Base-by-base conservation (phyloP, 2,329 filamentous ascomycete genomes). In the Didymella lethalis region DNA sequence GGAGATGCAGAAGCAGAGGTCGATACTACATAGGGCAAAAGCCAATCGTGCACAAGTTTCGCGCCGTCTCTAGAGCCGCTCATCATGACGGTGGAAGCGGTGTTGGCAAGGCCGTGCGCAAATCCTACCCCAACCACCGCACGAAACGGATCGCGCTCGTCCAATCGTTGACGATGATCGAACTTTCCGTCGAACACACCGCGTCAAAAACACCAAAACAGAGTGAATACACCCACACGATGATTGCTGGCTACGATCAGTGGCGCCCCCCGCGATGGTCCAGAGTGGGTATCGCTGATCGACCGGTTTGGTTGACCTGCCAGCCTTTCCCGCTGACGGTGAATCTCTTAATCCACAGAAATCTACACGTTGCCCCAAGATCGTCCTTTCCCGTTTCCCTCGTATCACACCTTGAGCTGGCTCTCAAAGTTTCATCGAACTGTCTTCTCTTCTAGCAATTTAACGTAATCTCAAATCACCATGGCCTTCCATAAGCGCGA, bases 401-500 rank as follows among this genome's bases (percentile, higher is more conserved):
- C 8, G 34, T 44, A 16, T 23, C 23, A 7, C 32, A 10, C 29
- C 31, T 18, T 49, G 56, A 58, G 56, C 50, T 29, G 49, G 50
- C 40, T 58, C 45, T 54, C 6, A 32, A 4, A 32, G 12, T 16
- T 16, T 32, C 45, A 18, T n/a, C 18, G 25, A 16, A 10, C 7
- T 7, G 5, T 28, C 36, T 20, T 10, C 31, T 25, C 7, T 46
- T n/a, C 18, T 54, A 40, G 38, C 41, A 10, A 25, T n/a, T 20
- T 26, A 18, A 40, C n/a, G 10, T 32, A 46, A 45, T 45, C 16
- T 2, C 25, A 12, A 16, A 16, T 11, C 28, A 54, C 4, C n/a
- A 68, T 67, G 61, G 45, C 53, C 29, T 38, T 26, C 41, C 54
- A 60, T 23, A 61, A 49, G 26, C 58, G 60, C 56, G 49, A 53